Conservation (phyloP, 352 stramenopile species). For the Globisporangium spinosum region DNA sequence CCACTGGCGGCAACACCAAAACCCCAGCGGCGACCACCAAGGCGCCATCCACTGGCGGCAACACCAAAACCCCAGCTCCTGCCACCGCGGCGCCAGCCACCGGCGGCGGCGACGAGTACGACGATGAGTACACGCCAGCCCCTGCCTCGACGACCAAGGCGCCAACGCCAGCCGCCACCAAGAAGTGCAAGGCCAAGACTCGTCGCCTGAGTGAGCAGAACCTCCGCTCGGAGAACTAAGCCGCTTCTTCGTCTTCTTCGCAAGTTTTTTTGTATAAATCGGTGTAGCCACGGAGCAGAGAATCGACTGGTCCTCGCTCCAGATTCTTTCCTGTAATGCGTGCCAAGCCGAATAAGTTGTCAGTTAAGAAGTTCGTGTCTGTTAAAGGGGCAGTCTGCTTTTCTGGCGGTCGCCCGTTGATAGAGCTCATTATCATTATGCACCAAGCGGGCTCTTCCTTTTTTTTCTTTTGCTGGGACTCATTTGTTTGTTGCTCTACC, state of each 20-base stretch:
- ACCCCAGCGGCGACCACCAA: slow-evolving; percentile 1
- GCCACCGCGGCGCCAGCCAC: background rate
- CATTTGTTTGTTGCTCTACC: no score
- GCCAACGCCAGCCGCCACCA: slow-evolving; percentile 6
- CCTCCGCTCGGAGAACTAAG: slow-evolving; percentile 9
- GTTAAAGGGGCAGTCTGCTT: background rate
- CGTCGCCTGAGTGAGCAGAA: slow-evolving; percentile 9
- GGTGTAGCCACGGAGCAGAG: background rate
- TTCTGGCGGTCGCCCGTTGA: background rate
- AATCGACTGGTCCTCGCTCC: slow-evolving; percentile 1
- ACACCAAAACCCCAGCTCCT: slow-evolving; percentile 9
- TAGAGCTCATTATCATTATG: slow-evolving; percentile 3
- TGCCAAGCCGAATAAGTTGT: background rate
- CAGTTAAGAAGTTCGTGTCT: background rate
- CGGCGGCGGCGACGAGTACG: slow-evolving; percentile 12
- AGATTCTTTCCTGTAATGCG: background rate
- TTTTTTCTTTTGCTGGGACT: no score
- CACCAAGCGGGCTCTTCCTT: background rate
- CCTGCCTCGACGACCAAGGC: slow-evolving; percentile 4
- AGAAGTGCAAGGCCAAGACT: slow-evolving; percentile 15
- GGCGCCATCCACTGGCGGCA: background rate
- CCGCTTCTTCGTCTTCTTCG: background rate
- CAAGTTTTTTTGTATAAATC: slow-evolving; percentile 5
- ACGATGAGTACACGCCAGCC: slow-evolving; percentile 16
- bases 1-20: background rate